Conservation (phyloP, 108 stramenopile genomes). For the Stephanodiscus triporus region DNA sequence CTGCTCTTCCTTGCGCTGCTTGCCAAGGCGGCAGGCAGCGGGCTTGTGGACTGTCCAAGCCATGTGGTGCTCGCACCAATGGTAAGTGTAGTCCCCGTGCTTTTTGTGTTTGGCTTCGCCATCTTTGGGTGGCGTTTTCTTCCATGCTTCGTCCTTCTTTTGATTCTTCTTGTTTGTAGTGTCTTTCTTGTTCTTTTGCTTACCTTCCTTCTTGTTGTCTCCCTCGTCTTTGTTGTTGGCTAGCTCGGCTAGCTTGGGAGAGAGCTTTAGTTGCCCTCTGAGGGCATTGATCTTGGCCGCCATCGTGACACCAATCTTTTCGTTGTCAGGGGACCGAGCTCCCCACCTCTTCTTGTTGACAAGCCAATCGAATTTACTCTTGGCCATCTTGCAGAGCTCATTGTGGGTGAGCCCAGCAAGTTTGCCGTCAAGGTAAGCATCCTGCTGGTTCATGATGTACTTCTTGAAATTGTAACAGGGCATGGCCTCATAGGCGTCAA, state of each 20-base stretch:
- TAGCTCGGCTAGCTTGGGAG: too few relatives aligned
- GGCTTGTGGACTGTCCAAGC: constrained; percentile 23
- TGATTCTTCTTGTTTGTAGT: constrained; percentile 10
- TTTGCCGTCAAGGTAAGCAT: too few relatives aligned
- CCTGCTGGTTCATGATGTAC: too few relatives aligned
- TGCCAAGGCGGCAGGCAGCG: constrained; percentile 1
- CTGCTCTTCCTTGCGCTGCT: neutral
- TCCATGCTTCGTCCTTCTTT: constrained; percentile 34
- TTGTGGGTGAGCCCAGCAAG: too few relatives aligned
- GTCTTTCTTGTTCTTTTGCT: constrained; percentile 17
- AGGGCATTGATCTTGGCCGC: constrained; percentile 7
- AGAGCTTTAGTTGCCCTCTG: too few relatives aligned
- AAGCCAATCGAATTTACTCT: too few relatives aligned
- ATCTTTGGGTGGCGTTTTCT: constrained; percentile 24
- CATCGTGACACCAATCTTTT: constrained; percentile 8
- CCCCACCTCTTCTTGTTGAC: too few relatives aligned
- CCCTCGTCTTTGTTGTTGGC: neutral
- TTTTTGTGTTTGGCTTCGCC: constrained; percentile 14
- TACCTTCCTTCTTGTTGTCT: neutral
- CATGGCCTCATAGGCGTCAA: too few relatives aligned
- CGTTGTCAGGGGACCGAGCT: neutral
- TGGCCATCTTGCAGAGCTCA: too few relatives aligned
- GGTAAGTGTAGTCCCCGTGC: neutral
- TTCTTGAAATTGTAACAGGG: too few relatives aligned
- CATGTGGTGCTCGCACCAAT: constrained; percentile 33